Conservation (phyloP, 2,329 filamentous ascomycete species). For the Cucurbitaria berberidis region DNA sequence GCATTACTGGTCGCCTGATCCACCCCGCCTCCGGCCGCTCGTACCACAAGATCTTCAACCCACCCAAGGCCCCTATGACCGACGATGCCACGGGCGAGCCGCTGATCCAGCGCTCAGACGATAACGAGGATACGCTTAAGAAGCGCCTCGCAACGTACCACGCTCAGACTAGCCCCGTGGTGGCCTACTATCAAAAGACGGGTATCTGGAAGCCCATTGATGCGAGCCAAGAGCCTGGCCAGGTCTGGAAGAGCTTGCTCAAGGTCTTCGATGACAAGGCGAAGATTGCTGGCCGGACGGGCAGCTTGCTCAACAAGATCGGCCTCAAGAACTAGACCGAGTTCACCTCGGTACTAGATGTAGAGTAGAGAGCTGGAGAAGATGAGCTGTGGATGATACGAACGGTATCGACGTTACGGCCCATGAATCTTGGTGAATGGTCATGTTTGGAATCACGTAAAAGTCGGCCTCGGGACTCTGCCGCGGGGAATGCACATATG, state of each 20-base stretch:
- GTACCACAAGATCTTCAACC: conserved; percentile 99
- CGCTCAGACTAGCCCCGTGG: conserved; percentile 88
- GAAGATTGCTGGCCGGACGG: conserved; percentile 45
- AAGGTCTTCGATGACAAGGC: conserved; percentile 74
- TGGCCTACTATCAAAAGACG: conserved; percentile 95
- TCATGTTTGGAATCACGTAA: conserved; percentile 15
- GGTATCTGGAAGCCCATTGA: conserved; percentile 97
- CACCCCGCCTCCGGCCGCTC: conserved; percentile 95
- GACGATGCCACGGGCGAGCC: conserved; percentile 98
- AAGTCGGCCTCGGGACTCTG: conserved; percentile 21
- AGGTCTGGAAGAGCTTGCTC: conserved; percentile 93
- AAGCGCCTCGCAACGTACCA: conserved; percentile 96
- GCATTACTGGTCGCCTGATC: conserved; percentile 94
- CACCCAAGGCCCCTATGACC: conserved; percentile 90
- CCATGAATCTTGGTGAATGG: conserved; percentile 1
- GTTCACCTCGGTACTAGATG: neutral
- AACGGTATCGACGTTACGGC: conserved; percentile 5
- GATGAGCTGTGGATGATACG: conserved; percentile 3
- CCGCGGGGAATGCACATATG: conserved; percentile 25
- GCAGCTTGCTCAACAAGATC: conserved; percentile 60
- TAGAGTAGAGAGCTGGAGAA: neutral
- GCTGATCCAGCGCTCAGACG: conserved; percentile 92
- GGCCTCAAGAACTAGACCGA: conserved; percentile 57
- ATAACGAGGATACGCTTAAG: conserved; percentile 94
- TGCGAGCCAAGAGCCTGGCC: conserved; percentile 91